Conservation (phyloP, 257 asterid genomes). For the Solanum sejunctum region DNA sequence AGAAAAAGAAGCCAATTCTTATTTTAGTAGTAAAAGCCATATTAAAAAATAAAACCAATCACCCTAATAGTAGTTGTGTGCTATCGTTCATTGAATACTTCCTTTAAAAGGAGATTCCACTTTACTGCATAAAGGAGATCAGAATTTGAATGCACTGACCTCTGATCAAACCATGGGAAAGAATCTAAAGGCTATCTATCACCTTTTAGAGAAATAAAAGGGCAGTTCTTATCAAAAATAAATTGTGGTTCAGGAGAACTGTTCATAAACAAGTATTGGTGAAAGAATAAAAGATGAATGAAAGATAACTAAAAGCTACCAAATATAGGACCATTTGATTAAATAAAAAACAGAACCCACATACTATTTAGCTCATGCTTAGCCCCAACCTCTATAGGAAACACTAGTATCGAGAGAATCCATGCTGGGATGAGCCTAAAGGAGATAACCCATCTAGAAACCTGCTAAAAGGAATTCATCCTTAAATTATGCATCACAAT, state of each 20-base stretch:
- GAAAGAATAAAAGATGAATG: not conserved
- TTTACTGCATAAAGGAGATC: not conserved
- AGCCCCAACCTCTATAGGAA: not conserved
- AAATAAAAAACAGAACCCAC: not conserved
- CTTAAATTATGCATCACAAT: not conserved
- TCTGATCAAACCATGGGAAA: not conserved
- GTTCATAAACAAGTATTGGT: not conserved
- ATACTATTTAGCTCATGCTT: not conserved
- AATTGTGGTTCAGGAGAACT: not conserved
- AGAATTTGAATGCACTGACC: not conserved
- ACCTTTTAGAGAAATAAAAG: not conserved
- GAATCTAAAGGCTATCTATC: not conserved
- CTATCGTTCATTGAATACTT: not conserved
- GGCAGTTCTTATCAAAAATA: too few species aligned
- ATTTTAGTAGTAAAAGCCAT: not conserved
- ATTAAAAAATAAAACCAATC: not conserved
- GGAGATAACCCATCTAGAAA: not conserved
- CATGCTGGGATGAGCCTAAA: not conserved
- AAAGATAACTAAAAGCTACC: not conserved
- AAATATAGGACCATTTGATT: not conserved
- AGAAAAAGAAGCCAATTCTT: not conserved
- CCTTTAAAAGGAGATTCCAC: not conserved
- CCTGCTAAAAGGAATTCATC: not conserved
- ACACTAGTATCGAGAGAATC: not conserved
- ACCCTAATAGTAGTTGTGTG: not conserved